These are phyloP conservation scores for Babesia ovis DNA, from an alignment of 169 alveolate genomes.

Conservation along the genomic window DNA sequence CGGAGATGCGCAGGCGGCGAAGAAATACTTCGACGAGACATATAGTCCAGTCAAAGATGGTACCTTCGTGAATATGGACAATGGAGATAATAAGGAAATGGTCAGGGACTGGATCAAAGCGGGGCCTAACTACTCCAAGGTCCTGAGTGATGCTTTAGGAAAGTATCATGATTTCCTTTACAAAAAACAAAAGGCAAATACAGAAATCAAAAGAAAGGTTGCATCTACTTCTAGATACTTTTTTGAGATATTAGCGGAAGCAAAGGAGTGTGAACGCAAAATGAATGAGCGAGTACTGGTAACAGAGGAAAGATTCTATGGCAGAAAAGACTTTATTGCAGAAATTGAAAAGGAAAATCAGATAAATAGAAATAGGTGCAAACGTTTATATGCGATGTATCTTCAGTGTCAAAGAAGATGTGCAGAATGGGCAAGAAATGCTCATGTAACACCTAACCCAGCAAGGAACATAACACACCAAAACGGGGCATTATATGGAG, in stretches of 20 bases:
- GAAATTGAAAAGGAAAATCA: slow-evolving; percentile 54
- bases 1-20: slow-evolving; percentile 7
- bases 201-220: slow-evolving; percentile 31
- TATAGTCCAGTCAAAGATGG: background rate
- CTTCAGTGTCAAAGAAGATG: slow-evolving; percentile 29
- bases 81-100: background rate
- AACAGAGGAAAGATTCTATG: slow-evolving; percentile 63
- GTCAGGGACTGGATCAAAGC: slow-evolving; percentile 53
- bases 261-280: slow-evolving; percentile 68
- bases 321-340: slow-evolving; percentile 62
- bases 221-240: slow-evolving; percentile 61
- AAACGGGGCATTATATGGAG: background rate
- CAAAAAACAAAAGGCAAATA: slow-evolving; percentile 33
- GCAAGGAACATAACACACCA: background rate
- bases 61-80: background rate
- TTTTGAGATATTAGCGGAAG: slow-evolving; percentile 67
- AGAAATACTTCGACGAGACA: background rate
- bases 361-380: slow-evolving; percentile 30
- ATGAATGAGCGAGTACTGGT: slow-evolving; percentile 65
- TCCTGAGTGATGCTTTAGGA: slow-evolving; percentile 24
- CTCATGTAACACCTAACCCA: background rate
- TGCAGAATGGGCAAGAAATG: slow-evolving; percentile 15
- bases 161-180: slow-evolving; percentile 47
- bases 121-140: slow-evolving; percentile 42
- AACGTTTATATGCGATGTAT: slow-evolving; percentile 36